Base-by-base conservation (phyloP, 2,329 filamentous ascomycete genomes). In the Cladosporium sp. region DNA sequence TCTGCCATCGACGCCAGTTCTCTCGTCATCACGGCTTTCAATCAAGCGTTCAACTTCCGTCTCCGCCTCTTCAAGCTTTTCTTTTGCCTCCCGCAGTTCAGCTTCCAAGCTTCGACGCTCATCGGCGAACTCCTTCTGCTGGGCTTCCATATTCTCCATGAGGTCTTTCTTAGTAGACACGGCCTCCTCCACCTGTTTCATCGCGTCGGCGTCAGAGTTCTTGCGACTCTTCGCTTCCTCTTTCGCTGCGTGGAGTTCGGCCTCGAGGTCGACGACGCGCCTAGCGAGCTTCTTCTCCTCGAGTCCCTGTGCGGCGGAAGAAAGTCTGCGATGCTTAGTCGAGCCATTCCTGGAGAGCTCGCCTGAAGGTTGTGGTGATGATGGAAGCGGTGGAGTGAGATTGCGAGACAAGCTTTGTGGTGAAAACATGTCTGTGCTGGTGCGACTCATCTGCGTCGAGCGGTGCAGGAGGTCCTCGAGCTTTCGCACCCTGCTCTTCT, bases 111-210 rank as follows among this genome's bases (percentile, higher is more conserved):
- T 86, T 62, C 87, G 89, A 34, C 93, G 83, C 68, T 97, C 92
- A 43, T 85, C 83, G 30, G 87, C 77, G 59, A 96, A 96, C 63
- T 97, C 93, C 20, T 83, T 83, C 68, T 96, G 89, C 57, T 95
- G 81, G 11, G 91, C 86, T 64, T 97, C 90, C 73, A 99, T 89
- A 63, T 99, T 99, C 57, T 89, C 86, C 70, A 99, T 83, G 8
- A 99, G 80, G 67, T 97, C 93, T 60, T 88, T 87, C 68, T 99
- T 99, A 1, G 88, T 96, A 2, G 89, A 91, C 60, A 93, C 89
- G 5, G 83, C 88, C 67, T 97, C 92, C 56, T 93, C 83, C 54
- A 96, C 80, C 61, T 84, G 85, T 62, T 75, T 80, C 72, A 79
- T 84, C 63, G 80, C 80, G 60, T 82, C 78, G 59, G 74, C 79